Conservation (phyloP, 2,329 filamentous ascomycete genomes). For the Alternaria novae-zelandiae region DNA sequence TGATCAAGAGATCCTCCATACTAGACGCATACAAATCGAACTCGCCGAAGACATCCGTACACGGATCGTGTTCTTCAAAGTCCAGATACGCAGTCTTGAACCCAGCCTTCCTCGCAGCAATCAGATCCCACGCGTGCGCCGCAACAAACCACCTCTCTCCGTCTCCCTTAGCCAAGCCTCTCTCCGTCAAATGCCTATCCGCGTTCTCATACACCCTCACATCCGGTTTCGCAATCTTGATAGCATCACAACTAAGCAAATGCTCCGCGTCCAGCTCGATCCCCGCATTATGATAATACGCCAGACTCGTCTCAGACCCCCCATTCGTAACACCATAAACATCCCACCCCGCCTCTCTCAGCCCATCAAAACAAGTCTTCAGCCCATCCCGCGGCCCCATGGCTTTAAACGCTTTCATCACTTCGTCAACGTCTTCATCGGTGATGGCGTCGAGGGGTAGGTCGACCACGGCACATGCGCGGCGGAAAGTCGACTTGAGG, state of each 20-base stretch:
- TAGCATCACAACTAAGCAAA: slow-evolving; percentile 29
- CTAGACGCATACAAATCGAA: slow-evolving; percentile 34
- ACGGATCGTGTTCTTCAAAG: slow-evolving; percentile 33
- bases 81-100: slow-evolving; percentile 35
- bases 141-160: slow-evolving; percentile 35
- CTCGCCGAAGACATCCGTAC: slow-evolving; percentile 30
- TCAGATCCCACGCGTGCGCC: slow-evolving; percentile 34
- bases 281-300: slow-evolving; percentile 22
- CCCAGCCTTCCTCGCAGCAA: slow-evolving; percentile 26
- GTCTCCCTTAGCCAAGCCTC: slow-evolving; percentile 4
- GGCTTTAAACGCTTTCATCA: slow-evolving; percentile 32
- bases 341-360: slow-evolving; percentile 26
- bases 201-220: slow-evolving; percentile 29
- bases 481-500: slow-evolving; percentile 25
- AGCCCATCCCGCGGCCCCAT: slow-evolving; percentile 28
- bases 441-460: slow-evolving; percentile 21
- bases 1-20: slow-evolving; percentile 29
- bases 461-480: slow-evolving; percentile 27
- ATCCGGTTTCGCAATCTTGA: slow-evolving; percentile 32
- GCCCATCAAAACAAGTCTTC: slow-evolving; percentile 29
- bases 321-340: slow-evolving; percentile 36
- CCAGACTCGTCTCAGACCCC: slow-evolving; percentile 19
- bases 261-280: slow-evolving; percentile 27
- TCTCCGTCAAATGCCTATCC: slow-evolving; percentile 16
- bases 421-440: slow-evolving; percentile 22